Percentiles rank a stretch among this genome's conserved stretches.
Conservation (phyloP, 2,329 filamentous ascomycete species). For the Pezicula carpinea region DNA sequence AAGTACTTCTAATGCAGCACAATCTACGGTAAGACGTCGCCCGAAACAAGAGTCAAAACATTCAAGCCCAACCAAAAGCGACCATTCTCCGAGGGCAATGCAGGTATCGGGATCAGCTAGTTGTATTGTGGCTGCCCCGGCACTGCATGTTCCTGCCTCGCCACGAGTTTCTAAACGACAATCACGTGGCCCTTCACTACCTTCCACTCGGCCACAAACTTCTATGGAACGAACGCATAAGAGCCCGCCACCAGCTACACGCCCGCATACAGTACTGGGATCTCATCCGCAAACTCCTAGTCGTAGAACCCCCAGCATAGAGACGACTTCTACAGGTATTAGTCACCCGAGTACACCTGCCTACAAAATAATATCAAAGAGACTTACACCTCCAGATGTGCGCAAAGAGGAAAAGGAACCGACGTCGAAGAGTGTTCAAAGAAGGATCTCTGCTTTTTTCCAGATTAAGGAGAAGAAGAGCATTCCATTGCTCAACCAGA, state of each 20-base stretch:
- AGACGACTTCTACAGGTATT: not conserved
- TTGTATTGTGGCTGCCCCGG: not conserved
- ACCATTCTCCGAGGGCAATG: too few relatives aligned
- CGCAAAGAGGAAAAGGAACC: not conserved
- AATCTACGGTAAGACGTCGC: too few relatives aligned
- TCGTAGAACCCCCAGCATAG: not conserved
- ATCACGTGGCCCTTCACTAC: not conserved
- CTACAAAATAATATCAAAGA: not conserved
- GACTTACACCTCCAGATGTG: slow-evolving; percentile 4
- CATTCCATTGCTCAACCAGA: slow-evolving; percentile 9
- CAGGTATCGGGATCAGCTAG: not conserved
- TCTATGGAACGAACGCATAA: not conserved
- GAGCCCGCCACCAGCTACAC: not conserved
- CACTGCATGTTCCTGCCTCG: not conserved
- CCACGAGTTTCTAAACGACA: not conserved
- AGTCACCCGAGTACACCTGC: not conserved
- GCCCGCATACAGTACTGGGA: not conserved
- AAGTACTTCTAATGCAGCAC: too few relatives aligned
- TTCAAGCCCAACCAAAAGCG: too few relatives aligned
- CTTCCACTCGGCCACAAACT: not conserved
- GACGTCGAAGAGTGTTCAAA: slow-evolving; percentile 6
- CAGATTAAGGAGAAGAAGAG: slow-evolving; percentile 5
- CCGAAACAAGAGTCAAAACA: too few relatives aligned
- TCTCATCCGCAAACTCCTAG: not conserved
- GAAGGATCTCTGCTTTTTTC: slow-evolving; percentile 5